These are phyloP conservation scores for Telfairia occidentalis DNA, from an alignment of 331 rosid genomes.

Conservation along the genomic window DNA sequence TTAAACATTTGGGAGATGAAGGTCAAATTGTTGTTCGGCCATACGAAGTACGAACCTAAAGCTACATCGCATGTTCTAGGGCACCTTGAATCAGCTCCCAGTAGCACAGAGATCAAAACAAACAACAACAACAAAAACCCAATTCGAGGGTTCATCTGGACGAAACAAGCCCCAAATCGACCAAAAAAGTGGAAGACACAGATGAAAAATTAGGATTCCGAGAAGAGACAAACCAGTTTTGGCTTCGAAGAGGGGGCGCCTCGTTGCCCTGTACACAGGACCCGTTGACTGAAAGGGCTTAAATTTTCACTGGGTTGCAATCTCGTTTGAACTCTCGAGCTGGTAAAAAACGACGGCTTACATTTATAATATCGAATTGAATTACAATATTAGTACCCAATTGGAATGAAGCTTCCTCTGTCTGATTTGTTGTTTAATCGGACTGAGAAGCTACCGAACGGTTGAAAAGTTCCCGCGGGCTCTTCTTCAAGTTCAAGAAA, in stretches of 20 bases:
- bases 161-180: background rate
- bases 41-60: constrained; percentile 8
- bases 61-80: constrained; percentile 8
- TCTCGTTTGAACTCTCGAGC: background rate
- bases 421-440: background rate
- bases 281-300: constrained; percentile 9
- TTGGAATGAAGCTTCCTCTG: background rate
- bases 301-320: background rate
- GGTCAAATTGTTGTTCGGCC: background rate
- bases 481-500: background rate
- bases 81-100: constrained; percentile 13
- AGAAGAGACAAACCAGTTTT: background rate
- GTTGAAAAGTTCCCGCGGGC: background rate
- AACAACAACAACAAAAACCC: constrained; percentile 3
- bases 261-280: background rate
- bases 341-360: background rate
- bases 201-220: background rate
- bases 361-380: background rate
- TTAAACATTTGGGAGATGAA: background rate
- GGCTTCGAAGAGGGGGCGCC: background rate
- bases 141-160: background rate
- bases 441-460: background rate
- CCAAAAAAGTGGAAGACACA: background rate
- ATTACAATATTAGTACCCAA: background rate
- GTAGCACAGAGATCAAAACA: background rate